Percentiles rank a stretch among this genome's conserved stretches.
Conservation (phyloP, 176 grass and related monocot genomes). For the Carex littledalei region DNA sequence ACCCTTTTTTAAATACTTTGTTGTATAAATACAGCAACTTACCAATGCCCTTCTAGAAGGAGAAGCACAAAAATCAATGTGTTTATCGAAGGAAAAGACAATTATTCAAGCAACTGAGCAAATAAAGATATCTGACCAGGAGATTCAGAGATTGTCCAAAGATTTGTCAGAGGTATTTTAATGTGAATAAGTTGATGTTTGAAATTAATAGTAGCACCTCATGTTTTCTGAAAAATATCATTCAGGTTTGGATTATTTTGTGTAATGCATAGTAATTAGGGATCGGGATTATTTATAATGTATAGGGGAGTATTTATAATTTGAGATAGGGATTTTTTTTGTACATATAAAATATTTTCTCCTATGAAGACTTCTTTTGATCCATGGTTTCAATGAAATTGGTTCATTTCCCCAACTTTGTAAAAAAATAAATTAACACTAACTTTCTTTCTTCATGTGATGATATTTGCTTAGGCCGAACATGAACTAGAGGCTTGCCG, state of each 20-base stretch:
- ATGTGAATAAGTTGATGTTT: background rate
- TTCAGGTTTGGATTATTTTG: background rate
- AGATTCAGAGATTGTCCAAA: slow-evolving; percentile 57
- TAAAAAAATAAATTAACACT: background rate
- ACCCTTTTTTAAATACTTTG: background rate
- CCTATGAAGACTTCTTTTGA: no score
- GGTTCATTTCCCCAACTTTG: background rate
- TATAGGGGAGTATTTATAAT: background rate
- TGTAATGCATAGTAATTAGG: background rate
- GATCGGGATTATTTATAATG: background rate
- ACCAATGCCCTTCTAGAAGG: slow-evolving; percentile 77
- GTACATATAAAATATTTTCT: no score
- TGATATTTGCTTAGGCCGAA: slow-evolving; percentile 29
- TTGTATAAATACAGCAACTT: slow-evolving; percentile 61
- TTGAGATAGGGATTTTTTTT: background rate
- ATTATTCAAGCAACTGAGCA: slow-evolving; percentile 41
- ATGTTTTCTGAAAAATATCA: background rate
- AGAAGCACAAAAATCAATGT: slow-evolving; percentile 69
- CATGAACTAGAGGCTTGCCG: slow-evolving; percentile 40
- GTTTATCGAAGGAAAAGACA: slow-evolving; percentile 53
- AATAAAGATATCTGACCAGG: slow-evolving; percentile 38
- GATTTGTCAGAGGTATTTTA: slow-evolving; percentile 60
- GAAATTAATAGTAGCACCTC: background rate
- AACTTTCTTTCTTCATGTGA: background rate
- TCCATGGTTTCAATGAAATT: no score